These are phyloP conservation scores for Xylariaceae sp. DNA, from an alignment of 2,329 filamentous ascomycete genomes.

Conservation along the genomic window DNA sequence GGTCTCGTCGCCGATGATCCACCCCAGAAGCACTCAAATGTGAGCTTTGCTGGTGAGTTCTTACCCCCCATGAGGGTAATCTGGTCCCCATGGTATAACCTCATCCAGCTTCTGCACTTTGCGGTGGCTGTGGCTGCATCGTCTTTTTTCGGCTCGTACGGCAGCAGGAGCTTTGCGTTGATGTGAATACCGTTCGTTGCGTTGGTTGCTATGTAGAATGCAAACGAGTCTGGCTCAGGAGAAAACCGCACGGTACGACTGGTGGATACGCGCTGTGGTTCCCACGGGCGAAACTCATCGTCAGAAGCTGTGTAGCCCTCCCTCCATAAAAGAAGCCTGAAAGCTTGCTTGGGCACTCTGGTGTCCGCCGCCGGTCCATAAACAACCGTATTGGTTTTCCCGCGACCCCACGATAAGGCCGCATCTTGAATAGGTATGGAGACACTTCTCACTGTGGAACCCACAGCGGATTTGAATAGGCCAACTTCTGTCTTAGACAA, in stretches of 20 bases:
- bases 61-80: slow-evolving; percentile 63
- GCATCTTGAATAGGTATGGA: slow-evolving; percentile 61
- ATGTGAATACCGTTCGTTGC: slow-evolving; percentile 70
- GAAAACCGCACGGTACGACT: slow-evolving; percentile 34
- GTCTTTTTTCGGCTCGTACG: slow-evolving; percentile 47
- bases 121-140: slow-evolving; percentile 42
- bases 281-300: slow-evolving; percentile 49
- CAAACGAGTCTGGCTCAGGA: slow-evolving; percentile 48
- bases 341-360: slow-evolving; percentile 74
- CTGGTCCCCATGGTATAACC: slow-evolving; percentile 70
- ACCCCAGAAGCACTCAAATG: slow-evolving; percentile 53
- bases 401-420: slow-evolving; percentile 73
- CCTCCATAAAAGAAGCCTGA: slow-evolving; percentile 72
- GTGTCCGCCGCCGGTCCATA: slow-evolving; percentile 60
- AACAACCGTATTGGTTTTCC: slow-evolving; percentile 59
- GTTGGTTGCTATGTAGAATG: slow-evolving; percentile 74
- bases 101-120: slow-evolving; percentile 58
- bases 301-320: slow-evolving; percentile 56
- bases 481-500: slow-evolving; percentile 49
- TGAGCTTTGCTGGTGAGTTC: slow-evolving; percentile 40
- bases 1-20: slow-evolving; percentile 44
- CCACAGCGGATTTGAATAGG: slow-evolving; percentile 57
- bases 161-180: slow-evolving; percentile 63
- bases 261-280: slow-evolving; percentile 42
- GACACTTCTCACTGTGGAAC: slow-evolving; percentile 60